Conservation (phyloP, 2,329 filamentous ascomycete genomes). For the Aphanocladium album region DNA sequence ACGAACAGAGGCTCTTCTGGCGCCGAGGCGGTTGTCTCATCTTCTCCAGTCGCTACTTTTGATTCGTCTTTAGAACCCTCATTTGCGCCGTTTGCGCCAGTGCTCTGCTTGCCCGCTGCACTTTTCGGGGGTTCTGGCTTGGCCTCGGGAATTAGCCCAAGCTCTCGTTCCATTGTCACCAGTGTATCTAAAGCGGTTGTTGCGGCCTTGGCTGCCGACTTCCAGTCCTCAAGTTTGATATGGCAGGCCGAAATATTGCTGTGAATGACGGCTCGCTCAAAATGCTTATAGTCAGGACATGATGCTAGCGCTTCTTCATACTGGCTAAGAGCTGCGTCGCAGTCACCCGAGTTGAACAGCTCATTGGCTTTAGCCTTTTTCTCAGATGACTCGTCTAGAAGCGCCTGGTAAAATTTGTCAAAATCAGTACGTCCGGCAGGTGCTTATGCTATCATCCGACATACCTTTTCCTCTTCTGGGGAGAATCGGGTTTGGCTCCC, state of each 20-base stretch:
- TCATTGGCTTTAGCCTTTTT: conserved; percentile 74
- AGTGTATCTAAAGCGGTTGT: conserved; percentile 66
- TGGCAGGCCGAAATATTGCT: conserved; percentile 90
- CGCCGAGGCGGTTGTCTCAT: neutral
- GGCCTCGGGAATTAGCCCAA: conserved; percentile 19
- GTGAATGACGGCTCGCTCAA: conserved; percentile 78
- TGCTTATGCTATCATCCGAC: neutral
- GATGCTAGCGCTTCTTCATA: conserved; percentile 76
- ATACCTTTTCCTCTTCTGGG: conserved; percentile 7
- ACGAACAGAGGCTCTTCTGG: conserved; percentile 30
- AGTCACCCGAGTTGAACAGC: conserved; percentile 68
- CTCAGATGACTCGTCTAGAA: conserved; percentile 65
- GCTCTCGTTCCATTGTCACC: conserved; percentile 32
- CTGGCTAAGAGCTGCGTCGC: conserved; percentile 70
- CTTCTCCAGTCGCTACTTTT: conserved; percentile 11
- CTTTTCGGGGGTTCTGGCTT: conserved; percentile 39
- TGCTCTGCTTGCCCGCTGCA: neutral
- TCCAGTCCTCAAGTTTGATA: conserved; percentile 80
- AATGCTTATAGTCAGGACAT: conserved; percentile 81
- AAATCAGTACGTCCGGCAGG: no score
- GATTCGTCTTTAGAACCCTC: conserved; percentile 31
- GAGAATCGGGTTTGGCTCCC: neutral
- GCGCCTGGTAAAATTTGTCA: conserved; percentile 39
- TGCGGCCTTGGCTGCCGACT: conserved; percentile 70
- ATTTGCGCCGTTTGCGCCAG: conserved; percentile 25